A percentile compares a stretch with the other conserved stretches of the same genome.
Evolutionary conservation across 306 rosid genomes (phyloP).

Genomic region (Cucurbita ficifolia): DNA sequence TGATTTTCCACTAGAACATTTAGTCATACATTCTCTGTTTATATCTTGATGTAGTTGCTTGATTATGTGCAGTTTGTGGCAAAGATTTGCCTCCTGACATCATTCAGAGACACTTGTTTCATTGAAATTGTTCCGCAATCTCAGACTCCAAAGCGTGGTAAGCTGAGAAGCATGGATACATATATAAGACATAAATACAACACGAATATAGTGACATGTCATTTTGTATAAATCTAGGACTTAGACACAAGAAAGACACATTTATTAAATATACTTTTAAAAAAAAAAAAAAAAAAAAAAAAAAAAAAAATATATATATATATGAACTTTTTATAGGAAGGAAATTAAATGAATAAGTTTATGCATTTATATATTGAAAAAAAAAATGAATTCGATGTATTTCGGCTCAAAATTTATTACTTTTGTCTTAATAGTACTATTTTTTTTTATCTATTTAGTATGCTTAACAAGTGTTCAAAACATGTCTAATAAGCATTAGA

Average conservation of each 20-base stretch:
- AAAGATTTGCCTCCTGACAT: constrained; percentile 77
- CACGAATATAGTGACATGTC: background rate
- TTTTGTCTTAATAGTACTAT: background rate
- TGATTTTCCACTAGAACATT: background rate
- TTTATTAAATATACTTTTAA: background rate
- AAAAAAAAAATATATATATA: background rate
- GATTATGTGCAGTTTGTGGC: constrained; percentile 52
- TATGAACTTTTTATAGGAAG: background rate
- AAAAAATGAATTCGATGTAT: background rate
- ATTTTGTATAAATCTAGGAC: background rate
- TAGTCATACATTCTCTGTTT: background rate
- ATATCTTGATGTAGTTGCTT: constrained; percentile 9
- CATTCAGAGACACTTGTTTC: constrained; percentile 84
- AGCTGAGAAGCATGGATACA: background rate
- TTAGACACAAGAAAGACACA: background rate
- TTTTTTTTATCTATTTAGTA: background rate
- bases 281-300: no score
- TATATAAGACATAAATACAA: background rate
- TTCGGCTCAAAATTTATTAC: background rate
- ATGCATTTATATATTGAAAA: background rate
- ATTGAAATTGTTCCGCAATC: constrained; percentile 52
- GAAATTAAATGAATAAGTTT: background rate
- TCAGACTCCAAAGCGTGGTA: constrained; percentile 51
- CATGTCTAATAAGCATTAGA: background rate
- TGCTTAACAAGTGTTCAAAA: background rate